phyloP scores from a whole-genome alignment of 2,329 filamentous ascomycete genomes.

The Thelonectria olida region DNA sequence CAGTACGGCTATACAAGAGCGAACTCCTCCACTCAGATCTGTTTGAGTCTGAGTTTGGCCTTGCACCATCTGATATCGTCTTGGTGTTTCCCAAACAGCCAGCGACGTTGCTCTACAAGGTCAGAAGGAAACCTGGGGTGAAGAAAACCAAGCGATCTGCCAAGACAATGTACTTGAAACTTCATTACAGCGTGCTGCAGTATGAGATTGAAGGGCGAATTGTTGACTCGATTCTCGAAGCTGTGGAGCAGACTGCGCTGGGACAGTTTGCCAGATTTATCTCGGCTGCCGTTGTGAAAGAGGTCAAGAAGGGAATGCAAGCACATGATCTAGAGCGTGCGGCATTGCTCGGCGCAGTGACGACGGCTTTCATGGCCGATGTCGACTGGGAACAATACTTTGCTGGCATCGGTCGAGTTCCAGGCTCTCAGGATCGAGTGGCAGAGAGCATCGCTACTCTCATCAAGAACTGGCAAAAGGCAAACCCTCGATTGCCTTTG shows the following conservation, averaged over 20 bases:
- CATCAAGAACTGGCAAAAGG: constrained; percentile 47
- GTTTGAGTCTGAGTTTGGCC: constrained; percentile 71
- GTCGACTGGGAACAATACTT: constrained; percentile 61
- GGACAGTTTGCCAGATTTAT: constrained; percentile 58
- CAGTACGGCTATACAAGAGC: constrained; percentile 77
- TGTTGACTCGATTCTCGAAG: constrained; percentile 51
- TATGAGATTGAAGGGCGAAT: constrained; percentile 72
- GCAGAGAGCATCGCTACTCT: constrained; percentile 37
- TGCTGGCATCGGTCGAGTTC: constrained; percentile 56
- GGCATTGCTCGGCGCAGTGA: constrained; percentile 61
- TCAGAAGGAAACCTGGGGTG: constrained; percentile 64
- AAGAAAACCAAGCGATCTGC: constrained; percentile 43
- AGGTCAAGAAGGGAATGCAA: constrained; percentile 55
- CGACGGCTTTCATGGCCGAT: constrained; percentile 57
- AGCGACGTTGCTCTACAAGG: constrained; percentile 81
- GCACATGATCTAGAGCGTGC: constrained; percentile 65
- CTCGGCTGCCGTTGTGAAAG: constrained; percentile 52
- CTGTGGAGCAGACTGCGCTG: constrained; percentile 52
- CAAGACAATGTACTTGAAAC: constrained; percentile 70
- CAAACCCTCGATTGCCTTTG: constrained; percentile 40
- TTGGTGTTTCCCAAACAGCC: constrained; percentile 84
- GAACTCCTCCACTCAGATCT: constrained; percentile 75
- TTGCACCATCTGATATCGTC: constrained; percentile 60
- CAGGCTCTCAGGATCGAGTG: constrained; percentile 46
- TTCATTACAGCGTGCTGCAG: constrained; percentile 80